Conservation (phyloP, 331 rosid genomes). For the Rhamnella rubrinervis region DNA sequence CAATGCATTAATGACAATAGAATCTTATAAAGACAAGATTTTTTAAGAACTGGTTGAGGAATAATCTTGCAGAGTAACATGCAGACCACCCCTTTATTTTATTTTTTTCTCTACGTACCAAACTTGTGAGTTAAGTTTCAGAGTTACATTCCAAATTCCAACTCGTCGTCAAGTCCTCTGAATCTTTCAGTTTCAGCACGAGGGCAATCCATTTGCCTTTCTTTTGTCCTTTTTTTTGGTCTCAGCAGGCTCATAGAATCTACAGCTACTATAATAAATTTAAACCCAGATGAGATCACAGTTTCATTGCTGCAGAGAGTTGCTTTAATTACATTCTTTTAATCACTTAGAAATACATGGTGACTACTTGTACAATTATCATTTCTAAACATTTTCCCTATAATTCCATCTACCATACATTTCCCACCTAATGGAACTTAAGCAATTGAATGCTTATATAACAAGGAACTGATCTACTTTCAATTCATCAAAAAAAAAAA, state of each 20-base stretch:
- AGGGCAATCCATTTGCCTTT: background rate
- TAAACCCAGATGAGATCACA: background rate
- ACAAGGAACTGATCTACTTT: background rate
- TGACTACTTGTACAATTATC: background rate
- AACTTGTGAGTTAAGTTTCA: background rate
- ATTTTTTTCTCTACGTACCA: background rate
- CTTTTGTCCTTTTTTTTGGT: background rate
- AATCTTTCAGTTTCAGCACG: background rate
- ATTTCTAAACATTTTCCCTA: background rate
- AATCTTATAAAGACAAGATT: background rate
- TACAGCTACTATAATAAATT: background rate
- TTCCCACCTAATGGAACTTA: slow-evolving; percentile 13
- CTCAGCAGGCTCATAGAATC: background rate
- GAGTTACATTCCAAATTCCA: background rate
- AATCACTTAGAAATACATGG: background rate
- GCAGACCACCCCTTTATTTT: background rate
- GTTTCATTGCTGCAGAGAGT: background rate
- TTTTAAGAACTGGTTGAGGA: background rate
- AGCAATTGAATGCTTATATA: background rate
- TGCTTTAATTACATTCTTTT: background rate
- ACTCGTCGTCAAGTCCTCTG: background rate
- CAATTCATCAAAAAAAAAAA: too few relatives aligned
- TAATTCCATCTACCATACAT: slow-evolving; percentile 1
- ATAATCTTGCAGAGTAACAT: background rate
- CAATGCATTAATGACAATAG: background rate